These are phyloP conservation scores for Saturnispora ahearnii DNA, from an alignment of 805 yeast species.

Conservation along the genomic window DNA sequence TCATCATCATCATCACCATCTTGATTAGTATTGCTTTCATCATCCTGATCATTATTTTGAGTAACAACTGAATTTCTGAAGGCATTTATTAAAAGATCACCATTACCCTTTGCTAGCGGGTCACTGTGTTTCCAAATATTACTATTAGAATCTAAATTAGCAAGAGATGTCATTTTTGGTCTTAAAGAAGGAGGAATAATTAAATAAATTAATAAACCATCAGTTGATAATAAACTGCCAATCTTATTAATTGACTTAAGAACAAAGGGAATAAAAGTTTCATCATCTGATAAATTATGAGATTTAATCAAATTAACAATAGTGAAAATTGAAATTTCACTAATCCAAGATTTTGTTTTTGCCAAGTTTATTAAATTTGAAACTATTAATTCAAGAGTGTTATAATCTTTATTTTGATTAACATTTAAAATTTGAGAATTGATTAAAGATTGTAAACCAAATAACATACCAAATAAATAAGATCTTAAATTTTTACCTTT, in stretches of 20 bases:
- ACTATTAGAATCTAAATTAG: conserved; percentile 12
- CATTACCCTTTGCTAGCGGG: conserved; percentile 66
- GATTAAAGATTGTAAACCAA: conserved; percentile 71
- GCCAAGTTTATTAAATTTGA: conserved; percentile 49
- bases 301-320: conserved; percentile 43
- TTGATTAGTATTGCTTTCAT: conserved; percentile 23
- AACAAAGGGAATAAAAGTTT: conserved; percentile 15
- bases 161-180: conserved; percentile 11
- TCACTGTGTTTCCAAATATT: conserved; percentile 59
- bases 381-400: conserved; percentile 32
- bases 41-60: conserved; percentile 30
- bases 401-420: conserved; percentile 15
- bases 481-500: conserved; percentile 83
- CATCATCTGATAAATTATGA: conserved; percentile 17
- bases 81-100: conserved; percentile 51
- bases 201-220: conserved; percentile 70
- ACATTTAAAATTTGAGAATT: conserved; percentile 39
- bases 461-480: conserved; percentile 69
- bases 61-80: conserved; percentile 47
- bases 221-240: conserved; percentile 58
- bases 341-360: conserved; percentile 65
- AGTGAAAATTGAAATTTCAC: conserved; percentile 73
- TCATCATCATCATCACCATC: conserved; percentile 28
- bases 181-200: conserved; percentile 33
- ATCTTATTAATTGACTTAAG: conserved; percentile 39